phyloP scores from a whole-genome alignment of 768 basidiomycete genomes.

The Filobasidium wieringae region DNA sequence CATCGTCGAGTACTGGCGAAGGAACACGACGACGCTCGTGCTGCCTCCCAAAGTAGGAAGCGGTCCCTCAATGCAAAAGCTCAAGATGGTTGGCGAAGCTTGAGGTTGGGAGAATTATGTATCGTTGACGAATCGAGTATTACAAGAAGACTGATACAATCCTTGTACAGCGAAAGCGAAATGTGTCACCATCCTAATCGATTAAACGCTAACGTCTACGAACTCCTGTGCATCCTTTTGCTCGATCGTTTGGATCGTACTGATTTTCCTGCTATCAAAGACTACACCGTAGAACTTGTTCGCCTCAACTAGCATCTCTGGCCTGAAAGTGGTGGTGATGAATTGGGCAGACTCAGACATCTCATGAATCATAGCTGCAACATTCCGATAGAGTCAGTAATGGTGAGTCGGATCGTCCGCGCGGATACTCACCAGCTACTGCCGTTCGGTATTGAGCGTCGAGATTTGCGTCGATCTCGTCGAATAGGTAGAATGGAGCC shows the following conservation, averaged over 20 bases:
- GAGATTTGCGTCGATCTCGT: constrained; percentile 98
- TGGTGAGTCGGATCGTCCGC: neutral
- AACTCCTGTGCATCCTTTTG: constrained; percentile 87
- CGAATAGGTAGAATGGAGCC: constrained; percentile 98
- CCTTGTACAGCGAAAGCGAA: neutral
- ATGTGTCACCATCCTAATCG: neutral
- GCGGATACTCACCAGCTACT: constrained; percentile 61
- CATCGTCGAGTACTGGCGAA: constrained; percentile 75
- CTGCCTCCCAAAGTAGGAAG: constrained; percentile 31
- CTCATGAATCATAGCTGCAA: constrained; percentile 79
- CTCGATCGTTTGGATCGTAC: constrained; percentile 72
- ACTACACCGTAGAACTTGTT: constrained; percentile 96
- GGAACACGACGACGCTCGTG: constrained; percentile 47
- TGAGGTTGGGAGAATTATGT: neutral
- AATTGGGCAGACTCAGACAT: constrained; percentile 81
- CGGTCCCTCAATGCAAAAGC: neutral
- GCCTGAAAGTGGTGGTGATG: constrained; percentile 95
- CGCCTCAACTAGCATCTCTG: constrained; percentile 89
- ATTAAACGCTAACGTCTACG: constrained; percentile 48
- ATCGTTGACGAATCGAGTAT: no score
- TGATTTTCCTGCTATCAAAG: constrained; percentile 91
- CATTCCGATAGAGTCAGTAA: neutral
- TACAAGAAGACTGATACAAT: no score
- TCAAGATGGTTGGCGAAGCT: constrained; percentile 14
- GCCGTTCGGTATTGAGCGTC: constrained; percentile 97